phyloP scores from a whole-genome alignment of 495 filamentous ascomycete genomes.

The Thozetella sp. region DNA sequence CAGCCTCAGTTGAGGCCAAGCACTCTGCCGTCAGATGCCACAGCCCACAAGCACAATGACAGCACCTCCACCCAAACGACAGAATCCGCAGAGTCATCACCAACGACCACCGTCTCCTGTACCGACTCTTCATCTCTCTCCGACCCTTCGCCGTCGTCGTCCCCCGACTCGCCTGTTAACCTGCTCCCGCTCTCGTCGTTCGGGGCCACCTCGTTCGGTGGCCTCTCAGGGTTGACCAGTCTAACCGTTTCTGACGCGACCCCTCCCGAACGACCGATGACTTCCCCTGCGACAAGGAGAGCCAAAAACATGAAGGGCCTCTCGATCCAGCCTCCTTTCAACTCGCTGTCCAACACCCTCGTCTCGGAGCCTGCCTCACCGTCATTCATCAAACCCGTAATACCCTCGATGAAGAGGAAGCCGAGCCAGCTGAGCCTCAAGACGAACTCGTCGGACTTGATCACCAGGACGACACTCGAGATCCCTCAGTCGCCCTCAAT shows the following conservation, averaged over 20 bases:
- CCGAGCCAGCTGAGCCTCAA: conserved; percentile 75
- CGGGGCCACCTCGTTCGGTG: conserved; percentile 44
- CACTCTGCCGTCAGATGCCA: conserved; percentile 31
- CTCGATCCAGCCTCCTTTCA: conserved; percentile 78
- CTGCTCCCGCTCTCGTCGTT: conserved; percentile 60
- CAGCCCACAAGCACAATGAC: conserved; percentile 57
- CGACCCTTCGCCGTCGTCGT: conserved; percentile 90
- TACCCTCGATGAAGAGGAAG: conserved; percentile 68
- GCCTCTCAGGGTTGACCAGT: conserved; percentile 41
- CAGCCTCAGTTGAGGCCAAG: conserved; percentile 33
- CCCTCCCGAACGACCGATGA: conserved; percentile 51
- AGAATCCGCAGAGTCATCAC: conserved; percentile 90
- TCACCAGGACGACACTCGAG: conserved; percentile 37
- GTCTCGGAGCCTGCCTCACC: conserved; percentile 82
- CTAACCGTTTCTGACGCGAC: conserved; percentile 38
- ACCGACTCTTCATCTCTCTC: conserved; percentile 85
- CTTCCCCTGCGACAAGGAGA: conserved; percentile 73
- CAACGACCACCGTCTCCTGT: conserved; percentile 93
- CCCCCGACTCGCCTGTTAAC: conserved; percentile 81
- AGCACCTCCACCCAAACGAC: conserved; percentile 80
- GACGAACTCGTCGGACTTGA: conserved; percentile 55
- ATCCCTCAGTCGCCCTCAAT: conserved; percentile 43
- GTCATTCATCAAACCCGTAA: conserved; percentile 74
- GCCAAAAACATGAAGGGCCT: conserved; percentile 92
- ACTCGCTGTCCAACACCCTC: conserved; percentile 37